These are phyloP conservation scores for Rhodamnia argentea DNA, from an alignment of 345 rosid species.

Conservation along the genomic window DNA sequence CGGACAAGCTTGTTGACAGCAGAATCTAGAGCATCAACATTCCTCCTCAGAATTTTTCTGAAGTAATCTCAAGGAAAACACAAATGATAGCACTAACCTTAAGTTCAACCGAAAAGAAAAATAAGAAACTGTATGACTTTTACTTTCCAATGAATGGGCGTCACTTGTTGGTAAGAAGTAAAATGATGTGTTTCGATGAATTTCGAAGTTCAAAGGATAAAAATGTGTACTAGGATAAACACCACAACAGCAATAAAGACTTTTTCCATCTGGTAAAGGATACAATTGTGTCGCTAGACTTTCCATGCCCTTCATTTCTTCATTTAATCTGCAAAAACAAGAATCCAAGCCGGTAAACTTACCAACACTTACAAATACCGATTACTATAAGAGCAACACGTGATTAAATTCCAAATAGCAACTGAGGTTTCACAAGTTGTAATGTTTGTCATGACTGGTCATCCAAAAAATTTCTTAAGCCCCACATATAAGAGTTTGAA, in stretches of 20 bases:
- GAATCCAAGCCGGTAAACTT: background rate
- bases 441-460: background rate
- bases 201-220: background rate
- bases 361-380: background rate
- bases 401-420: background rate
- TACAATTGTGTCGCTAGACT: slow-evolving; percentile 63
- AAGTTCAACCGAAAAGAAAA: background rate
- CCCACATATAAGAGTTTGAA: background rate
- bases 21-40: slow-evolving; percentile 71
- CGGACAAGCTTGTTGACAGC: slow-evolving; percentile 70
- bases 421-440: background rate
- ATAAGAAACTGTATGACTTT: accelerated
- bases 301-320: slow-evolving; percentile 80
- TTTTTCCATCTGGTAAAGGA: slow-evolving; percentile 30
- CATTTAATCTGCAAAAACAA: slow-evolving; percentile 56
- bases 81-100: background rate
- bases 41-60: slow-evolving; percentile 73
- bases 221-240: background rate
- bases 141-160: background rate
- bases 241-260: background rate
- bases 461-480: background rate
- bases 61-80: slow-evolving; percentile 27
- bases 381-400: background rate
- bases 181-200: background rate
- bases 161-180: background rate